A percentile compares a stretch with the other conserved stretches of the same genome.
Evolutionary conservation across 2,329 filamentous ascomycete genomes (phyloP).

Genomic region (Neonectria magnoliae): DNA sequence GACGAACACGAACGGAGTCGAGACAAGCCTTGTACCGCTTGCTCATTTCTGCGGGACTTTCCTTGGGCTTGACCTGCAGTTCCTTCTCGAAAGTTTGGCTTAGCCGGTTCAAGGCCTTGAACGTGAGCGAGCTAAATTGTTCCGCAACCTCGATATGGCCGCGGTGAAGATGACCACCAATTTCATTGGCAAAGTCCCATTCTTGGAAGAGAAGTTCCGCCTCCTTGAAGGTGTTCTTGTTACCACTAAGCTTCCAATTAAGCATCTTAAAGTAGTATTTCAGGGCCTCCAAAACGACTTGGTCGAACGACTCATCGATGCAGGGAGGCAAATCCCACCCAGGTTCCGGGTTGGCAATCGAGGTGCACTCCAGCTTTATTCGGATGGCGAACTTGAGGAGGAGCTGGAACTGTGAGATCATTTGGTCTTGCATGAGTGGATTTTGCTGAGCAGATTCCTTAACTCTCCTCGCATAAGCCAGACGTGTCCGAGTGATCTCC

Average conservation of each 20-base stretch:
- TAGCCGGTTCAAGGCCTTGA: slow-evolving; percentile 88
- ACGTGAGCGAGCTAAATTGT: slow-evolving; percentile 94
- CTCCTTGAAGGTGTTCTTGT: slow-evolving; percentile 99
- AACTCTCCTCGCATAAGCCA: slow-evolving; percentile 93
- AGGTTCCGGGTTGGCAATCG: slow-evolving; percentile 84
- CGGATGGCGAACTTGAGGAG: slow-evolving; percentile 89
- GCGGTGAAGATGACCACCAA: slow-evolving; percentile 89
- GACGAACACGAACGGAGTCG: slow-evolving; percentile 94
- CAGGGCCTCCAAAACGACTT: slow-evolving; percentile 88
- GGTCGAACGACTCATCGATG: slow-evolving; percentile 96
- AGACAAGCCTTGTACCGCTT: slow-evolving; percentile 96
- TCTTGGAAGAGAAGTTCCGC: slow-evolving; percentile 97
- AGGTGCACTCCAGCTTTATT: slow-evolving; percentile 89
- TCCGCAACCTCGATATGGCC: slow-evolving; percentile 97
- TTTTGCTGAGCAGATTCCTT: slow-evolving; percentile 94
- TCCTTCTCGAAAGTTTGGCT: slow-evolving; percentile 94
- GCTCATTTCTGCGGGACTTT: slow-evolving; percentile 88
- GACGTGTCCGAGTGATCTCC: slow-evolving; percentile 91
- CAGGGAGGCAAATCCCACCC: slow-evolving; percentile 97
- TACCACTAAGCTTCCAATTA: slow-evolving; percentile 96
- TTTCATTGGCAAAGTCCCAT: slow-evolving; percentile 96
- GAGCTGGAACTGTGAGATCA: slow-evolving; percentile 97
- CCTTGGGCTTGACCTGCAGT: slow-evolving; percentile 83
- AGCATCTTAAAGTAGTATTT: slow-evolving; percentile 99
- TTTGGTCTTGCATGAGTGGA: slow-evolving; percentile 93